Evolutionary conservation across 2,329 filamentous ascomycete species (phyloP).

Genomic region (Atkinsonella hypoxylon): DNA sequence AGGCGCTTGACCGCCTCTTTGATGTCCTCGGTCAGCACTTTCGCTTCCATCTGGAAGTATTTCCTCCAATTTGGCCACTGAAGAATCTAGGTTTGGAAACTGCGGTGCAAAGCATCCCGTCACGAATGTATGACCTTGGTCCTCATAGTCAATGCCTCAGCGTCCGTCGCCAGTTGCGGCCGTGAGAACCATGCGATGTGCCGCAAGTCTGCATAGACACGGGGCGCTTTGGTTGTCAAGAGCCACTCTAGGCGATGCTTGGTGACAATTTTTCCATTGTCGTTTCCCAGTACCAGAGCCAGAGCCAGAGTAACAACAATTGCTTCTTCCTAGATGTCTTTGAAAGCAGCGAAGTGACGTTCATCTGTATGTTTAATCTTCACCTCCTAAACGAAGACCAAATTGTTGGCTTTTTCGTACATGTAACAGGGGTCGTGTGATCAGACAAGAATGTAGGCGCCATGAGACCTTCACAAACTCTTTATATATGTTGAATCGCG

Average conservation of each 20-base stretch:
- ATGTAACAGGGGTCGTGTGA: slow-evolving; percentile 18
- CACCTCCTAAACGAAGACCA: slow-evolving; percentile 20
- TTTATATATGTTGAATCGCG: slow-evolving; percentile 17
- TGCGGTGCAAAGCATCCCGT: slow-evolving; percentile 3
- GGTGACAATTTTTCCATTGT: neutral
- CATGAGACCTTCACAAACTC: slow-evolving; percentile 19
- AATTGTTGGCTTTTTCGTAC: slow-evolving; percentile 15
- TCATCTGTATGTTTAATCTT: slow-evolving; percentile 16
- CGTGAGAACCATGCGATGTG: neutral
- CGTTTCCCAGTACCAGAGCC: neutral
- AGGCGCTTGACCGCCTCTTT: slow-evolving; percentile 1
- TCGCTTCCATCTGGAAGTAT: slow-evolving; percentile 4
- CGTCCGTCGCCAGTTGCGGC: neutral
- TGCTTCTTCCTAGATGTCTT: slow-evolving; percentile 18
- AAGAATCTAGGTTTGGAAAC: slow-evolving; percentile 17
- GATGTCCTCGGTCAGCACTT: slow-evolving; percentile 7
- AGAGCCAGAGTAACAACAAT: slow-evolving; percentile 18
- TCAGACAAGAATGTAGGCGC: slow-evolving; percentile 16
- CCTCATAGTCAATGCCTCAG: neutral
- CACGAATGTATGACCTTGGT: neutral
- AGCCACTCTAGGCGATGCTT: neutral
- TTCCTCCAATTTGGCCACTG: slow-evolving; percentile 2
- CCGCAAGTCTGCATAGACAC: neutral
- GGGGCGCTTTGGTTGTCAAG: neutral
- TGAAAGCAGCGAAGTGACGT: slow-evolving; percentile 17